Conservation (phyloP, 352 stramenopile species). For the Phytophthora europaea region DNA sequence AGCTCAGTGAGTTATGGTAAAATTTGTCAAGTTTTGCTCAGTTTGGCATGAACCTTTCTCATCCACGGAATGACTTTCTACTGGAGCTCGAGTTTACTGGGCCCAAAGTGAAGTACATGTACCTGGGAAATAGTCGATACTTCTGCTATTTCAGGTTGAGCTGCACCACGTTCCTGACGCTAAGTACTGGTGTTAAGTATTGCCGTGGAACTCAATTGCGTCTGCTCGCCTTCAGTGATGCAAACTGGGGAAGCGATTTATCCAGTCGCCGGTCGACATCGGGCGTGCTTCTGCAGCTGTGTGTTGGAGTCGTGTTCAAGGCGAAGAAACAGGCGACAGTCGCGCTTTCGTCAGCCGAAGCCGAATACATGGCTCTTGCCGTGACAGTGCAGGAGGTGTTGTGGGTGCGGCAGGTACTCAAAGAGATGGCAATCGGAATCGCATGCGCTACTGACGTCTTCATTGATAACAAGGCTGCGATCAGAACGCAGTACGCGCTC, state of each 20-base stretch:
- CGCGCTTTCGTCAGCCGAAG: conserved; percentile 12
- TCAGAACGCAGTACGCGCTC: background rate
- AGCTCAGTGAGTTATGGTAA: too few relatives aligned
- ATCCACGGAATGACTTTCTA: too few relatives aligned
- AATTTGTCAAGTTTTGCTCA: too few relatives aligned
- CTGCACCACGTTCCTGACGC: too few relatives aligned
- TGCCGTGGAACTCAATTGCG: background rate
- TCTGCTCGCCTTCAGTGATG: background rate
- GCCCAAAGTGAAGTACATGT: too few relatives aligned
- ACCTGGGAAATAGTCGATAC: too few relatives aligned
- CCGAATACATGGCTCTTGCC: conserved; percentile 7
- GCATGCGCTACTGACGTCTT: background rate
- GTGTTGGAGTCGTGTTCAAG: conserved; percentile 7
- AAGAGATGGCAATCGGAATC: conserved; percentile 2
- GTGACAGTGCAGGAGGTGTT: conserved; percentile 11
- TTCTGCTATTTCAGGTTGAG: too few relatives aligned
- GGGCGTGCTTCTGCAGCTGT: conserved; percentile 6
- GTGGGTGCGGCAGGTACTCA: conserved; percentile 7
- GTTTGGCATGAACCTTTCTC: too few relatives aligned
- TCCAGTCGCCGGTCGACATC: conserved; percentile 2
- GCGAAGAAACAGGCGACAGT: conserved; percentile 17
- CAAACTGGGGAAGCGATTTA: conserved; percentile 10
- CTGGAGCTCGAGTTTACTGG: too few relatives aligned
- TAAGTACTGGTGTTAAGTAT: conserved; percentile 6
- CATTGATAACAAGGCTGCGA: conserved; percentile 24